phyloP scores from a whole-genome alignment of 805 yeast species.

The Yarrowia sp. region DNA sequence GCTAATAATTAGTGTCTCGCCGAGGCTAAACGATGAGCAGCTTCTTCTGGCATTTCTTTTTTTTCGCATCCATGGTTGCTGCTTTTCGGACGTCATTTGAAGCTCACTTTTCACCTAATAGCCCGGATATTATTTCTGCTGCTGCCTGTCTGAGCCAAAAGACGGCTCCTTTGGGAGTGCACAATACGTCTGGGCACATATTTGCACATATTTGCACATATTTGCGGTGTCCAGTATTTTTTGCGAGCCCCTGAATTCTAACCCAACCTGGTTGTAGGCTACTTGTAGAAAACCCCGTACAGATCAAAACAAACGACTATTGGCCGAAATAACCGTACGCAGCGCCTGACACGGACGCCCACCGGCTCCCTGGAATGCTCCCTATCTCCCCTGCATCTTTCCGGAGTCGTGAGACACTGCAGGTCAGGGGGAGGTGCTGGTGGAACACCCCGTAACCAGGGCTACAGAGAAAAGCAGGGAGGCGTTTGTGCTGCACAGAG shows the following conservation, averaged over 20 bases:
- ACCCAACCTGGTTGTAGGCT: not conserved
- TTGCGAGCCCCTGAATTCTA: constrained; percentile 11
- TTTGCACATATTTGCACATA: not conserved
- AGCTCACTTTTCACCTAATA: not conserved
- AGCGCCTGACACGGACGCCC: too few relatives aligned
- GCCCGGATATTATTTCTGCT: not conserved
- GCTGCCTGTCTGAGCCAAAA: constrained; percentile 4
- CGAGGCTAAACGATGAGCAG: too few relatives aligned
- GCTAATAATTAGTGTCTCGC: too few relatives aligned
- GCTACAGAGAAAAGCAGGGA: constrained; percentile 1
- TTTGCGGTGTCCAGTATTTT: not conserved
- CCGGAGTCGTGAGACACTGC: not conserved
- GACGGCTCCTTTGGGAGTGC: not conserved
- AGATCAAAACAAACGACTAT: not conserved
- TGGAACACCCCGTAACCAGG: not conserved
- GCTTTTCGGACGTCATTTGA: not conserved
- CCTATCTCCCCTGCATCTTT: not conserved
- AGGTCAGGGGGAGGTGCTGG: not conserved
- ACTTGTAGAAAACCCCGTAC: not conserved
- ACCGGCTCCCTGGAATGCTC: not conserved
- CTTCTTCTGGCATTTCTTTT: too few relatives aligned
- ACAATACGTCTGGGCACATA: not conserved
- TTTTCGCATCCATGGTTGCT: not conserved
- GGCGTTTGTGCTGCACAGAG: not conserved
- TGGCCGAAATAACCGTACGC: not conserved